A percentile compares a stretch with the other conserved stretches of the same genome.
These are phyloP conservation scores for Talaromyces sp. DNA, from an alignment of 2,329 filamentous ascomycete genomes.

Conservation along the genomic window DNA sequence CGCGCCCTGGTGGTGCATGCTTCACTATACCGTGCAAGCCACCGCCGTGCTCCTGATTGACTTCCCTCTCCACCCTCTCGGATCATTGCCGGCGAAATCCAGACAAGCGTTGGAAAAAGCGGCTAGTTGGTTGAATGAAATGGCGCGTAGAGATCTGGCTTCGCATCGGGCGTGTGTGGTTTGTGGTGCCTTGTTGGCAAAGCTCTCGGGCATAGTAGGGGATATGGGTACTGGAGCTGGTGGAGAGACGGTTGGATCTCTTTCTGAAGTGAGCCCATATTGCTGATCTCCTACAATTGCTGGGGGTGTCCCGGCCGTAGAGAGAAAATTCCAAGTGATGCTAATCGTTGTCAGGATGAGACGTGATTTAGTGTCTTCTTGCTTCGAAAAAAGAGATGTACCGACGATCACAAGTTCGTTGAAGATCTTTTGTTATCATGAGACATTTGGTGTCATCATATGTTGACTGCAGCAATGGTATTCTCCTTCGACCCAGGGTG, in stretches of 20 bases:
- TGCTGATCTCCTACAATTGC: background rate
- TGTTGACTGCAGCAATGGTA: background rate
- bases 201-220: slow-evolving; percentile 3
- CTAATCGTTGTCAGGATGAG: slow-evolving; percentile 9
- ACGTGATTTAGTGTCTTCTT: background rate
- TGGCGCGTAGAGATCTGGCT: slow-evolving; percentile 33
- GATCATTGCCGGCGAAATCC: background rate
- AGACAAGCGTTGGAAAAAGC: slow-evolving; percentile 14
- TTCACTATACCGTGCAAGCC: slow-evolving; percentile 43
- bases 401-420: background rate
- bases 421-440: background rate
- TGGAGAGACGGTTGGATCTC: background rate
- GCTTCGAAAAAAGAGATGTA: background rate
- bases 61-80: background rate
- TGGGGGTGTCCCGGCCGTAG: background rate
- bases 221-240: background rate
- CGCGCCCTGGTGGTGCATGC: slow-evolving; percentile 40
- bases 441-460: background rate
- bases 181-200: slow-evolving; percentile 20
- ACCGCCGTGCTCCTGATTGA: slow-evolving; percentile 38
- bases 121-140: slow-evolving; percentile 22
- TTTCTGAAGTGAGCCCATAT: slow-evolving; percentile 15
- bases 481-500: background rate
- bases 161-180: slow-evolving; percentile 35
- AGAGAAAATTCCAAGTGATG: background rate